Evolutionary conservation across 495 filamentous ascomycete genomes (phyloP).

Genomic region (Pyrenula massariospora): DNA sequence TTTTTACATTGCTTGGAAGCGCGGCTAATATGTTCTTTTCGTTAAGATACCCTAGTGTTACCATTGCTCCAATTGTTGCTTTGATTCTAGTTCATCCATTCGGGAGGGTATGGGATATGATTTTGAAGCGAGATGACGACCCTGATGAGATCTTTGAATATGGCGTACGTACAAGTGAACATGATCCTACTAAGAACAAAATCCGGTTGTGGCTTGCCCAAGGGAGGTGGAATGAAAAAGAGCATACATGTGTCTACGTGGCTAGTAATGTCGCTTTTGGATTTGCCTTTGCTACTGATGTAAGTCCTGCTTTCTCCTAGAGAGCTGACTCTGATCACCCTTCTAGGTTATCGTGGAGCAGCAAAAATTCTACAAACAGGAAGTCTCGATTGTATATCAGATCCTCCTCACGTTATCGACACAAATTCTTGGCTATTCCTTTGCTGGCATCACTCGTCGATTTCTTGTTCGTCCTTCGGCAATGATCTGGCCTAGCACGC

Average conservation of each 20-base stretch:
- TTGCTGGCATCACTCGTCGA: conserved; percentile 66
- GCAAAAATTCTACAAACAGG: conserved; percentile 75
- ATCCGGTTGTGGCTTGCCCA: conserved; percentile 65
- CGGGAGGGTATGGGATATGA: conserved; percentile 63
- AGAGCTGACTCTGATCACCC: too few relatives aligned
- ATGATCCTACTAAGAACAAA: conserved; percentile 6
- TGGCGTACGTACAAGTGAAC: conserved; percentile 1
- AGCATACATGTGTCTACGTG: conserved; percentile 78
- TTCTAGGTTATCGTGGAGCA: conserved; percentile 59
- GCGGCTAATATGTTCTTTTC: conserved; percentile 74
- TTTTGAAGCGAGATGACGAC: conserved; percentile 51
- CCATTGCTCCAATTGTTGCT: conserved; percentile 76
- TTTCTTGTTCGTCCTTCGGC: conserved; percentile 73
- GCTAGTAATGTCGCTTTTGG: conserved; percentile 87
- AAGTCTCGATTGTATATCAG: conserved; percentile 62
- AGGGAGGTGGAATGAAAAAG: conserved; percentile 75
- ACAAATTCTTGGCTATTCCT: conserved; percentile 73
- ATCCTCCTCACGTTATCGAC: conserved; percentile 72
- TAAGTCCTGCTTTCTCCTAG: conserved; percentile 14
- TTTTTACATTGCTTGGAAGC: conserved; percentile 71
- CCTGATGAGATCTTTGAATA: conserved; percentile 39
- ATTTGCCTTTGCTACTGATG: conserved; percentile 57
- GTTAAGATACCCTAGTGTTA: conserved; percentile 79
- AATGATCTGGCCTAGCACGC: conserved; percentile 87
- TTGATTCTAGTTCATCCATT: conserved; percentile 71